Percentiles rank a stretch among this genome's conserved stretches.
Conservation (phyloP, 768 basidiomycete genomes). For the Suillus americanus region DNA sequence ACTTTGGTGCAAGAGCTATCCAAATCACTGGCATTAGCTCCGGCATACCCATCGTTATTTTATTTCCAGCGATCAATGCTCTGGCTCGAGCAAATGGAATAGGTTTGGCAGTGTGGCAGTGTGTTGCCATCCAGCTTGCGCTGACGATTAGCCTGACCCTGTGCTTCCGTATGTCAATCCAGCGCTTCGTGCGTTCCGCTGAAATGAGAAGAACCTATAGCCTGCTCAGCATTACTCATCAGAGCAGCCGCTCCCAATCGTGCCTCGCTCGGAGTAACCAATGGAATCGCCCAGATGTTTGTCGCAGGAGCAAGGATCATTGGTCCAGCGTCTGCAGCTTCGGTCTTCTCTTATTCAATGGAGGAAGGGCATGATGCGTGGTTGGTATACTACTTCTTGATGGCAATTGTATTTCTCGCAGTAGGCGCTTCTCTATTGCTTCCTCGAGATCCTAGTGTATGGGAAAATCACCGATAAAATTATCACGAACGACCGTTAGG, state of each 20-base stretch:
- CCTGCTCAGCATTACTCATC: neutral
- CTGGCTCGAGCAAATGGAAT: slow-evolving; percentile 24
- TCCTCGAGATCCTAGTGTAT: neutral
- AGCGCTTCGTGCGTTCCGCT: neutral
- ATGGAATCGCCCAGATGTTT: neutral
- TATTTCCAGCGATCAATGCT: neutral
- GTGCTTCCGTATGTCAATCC: no score
- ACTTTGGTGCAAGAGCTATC: no score
- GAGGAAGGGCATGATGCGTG: no score
- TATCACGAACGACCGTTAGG: neutral
- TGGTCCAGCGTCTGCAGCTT: no score
- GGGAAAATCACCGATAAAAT: neutral
- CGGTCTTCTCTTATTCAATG: no score
- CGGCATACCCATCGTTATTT: no score
- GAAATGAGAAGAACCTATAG: neutral
- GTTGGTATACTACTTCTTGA: no score
- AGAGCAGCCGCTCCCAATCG: slow-evolving; percentile 6
- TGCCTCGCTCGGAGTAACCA: neutral
- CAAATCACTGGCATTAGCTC: no score
- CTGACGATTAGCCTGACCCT: no score
- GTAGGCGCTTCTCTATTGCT: neutral
- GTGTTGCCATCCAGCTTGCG: no score
- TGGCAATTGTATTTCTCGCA: no score
- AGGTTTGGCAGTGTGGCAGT: no score
- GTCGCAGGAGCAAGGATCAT: neutral